Evolutionary conservation across 192 early-diverging fungal genomes (phyloP).

Genomic region (Podila epicladia): DNA sequence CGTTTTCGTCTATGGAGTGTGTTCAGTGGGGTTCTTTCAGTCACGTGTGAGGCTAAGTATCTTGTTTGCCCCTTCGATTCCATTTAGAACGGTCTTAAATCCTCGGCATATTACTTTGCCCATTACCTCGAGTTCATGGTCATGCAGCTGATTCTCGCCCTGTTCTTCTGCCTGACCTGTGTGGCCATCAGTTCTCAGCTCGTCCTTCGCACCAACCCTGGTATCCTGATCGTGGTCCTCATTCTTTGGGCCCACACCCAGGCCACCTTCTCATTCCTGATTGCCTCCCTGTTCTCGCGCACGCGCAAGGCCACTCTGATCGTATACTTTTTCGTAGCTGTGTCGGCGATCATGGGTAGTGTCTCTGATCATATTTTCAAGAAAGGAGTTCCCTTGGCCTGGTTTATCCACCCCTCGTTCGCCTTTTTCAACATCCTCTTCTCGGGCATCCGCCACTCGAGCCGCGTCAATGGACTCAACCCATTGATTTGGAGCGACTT

Average conservation of each 20-base stretch:
- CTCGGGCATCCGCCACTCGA: not conserved
- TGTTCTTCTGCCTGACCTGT: constrained; percentile 31
- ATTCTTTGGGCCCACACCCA: constrained; percentile 38
- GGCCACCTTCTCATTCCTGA: constrained; percentile 13
- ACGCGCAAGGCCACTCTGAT: constrained; percentile 32
- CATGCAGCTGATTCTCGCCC: constrained; percentile 37
- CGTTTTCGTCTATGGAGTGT: too few relatives aligned
- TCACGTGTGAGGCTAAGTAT: too few relatives aligned
- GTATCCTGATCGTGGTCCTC: constrained; percentile 20
- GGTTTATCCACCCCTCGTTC: constrained; percentile 42
- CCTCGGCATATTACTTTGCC: constrained; percentile 13
- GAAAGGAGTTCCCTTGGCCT: constrained; percentile 21
- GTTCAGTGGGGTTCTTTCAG: not conserved
- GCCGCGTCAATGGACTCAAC: constrained; percentile 26
- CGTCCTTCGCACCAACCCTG: constrained; percentile 18
- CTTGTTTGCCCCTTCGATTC: too few relatives aligned
- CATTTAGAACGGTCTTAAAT: constrained; percentile 39
- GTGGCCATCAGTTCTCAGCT: constrained; percentile 23
- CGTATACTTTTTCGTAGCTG: constrained; percentile 40
- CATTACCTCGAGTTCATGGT: constrained; percentile 45
- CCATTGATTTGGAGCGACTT: constrained; percentile 26
- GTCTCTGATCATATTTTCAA: constrained; percentile 14
- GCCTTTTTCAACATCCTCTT: constrained; percentile 33
- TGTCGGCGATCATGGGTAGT: constrained; percentile 31
- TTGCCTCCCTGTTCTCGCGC: constrained; percentile 29